phyloP scores from a whole-genome alignment of 306 rosid species.

The Inga laurina region DNA sequence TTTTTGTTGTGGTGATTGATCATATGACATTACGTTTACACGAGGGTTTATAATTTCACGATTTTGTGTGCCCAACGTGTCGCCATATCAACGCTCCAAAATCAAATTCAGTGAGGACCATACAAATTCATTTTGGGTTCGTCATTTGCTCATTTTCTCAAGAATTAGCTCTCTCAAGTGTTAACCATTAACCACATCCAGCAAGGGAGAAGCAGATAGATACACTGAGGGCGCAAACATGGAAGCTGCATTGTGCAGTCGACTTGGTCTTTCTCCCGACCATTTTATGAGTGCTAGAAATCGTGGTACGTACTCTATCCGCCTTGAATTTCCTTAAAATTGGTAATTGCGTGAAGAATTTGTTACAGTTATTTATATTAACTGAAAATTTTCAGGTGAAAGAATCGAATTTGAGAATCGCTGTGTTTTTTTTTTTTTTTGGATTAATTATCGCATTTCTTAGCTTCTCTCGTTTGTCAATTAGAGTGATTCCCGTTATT shows the following conservation, averaged over 20 bases:
- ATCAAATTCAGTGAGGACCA: constrained; percentile 27
- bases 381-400: background rate
- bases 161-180: constrained; percentile 1
- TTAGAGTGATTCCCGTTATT: constrained; percentile 1
- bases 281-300: constrained; percentile 50
- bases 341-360: background rate
- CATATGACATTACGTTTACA: background rate
- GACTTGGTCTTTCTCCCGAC: constrained; percentile 66
- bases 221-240: constrained; percentile 42
- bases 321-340: background rate
- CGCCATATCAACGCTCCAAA: constrained; percentile 33
- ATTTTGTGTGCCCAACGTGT: constrained; percentile 35
- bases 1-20: background rate
- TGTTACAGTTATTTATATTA: background rate
- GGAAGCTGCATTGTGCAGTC: constrained; percentile 68
- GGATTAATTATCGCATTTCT: background rate
- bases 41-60: too few relatives aligned
- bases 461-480: background rate
- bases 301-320: constrained; percentile 42
- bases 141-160: constrained; percentile 1
- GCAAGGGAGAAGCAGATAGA: constrained; percentile 9
- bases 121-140: constrained; percentile 31
- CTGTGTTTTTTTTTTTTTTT: background rate
- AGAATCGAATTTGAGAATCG: background rate
- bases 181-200: constrained; percentile 18